These are phyloP conservation scores for Saccharomycopsis sp. DNA, from an alignment of 805 yeast species.

Conservation along the genomic window DNA sequence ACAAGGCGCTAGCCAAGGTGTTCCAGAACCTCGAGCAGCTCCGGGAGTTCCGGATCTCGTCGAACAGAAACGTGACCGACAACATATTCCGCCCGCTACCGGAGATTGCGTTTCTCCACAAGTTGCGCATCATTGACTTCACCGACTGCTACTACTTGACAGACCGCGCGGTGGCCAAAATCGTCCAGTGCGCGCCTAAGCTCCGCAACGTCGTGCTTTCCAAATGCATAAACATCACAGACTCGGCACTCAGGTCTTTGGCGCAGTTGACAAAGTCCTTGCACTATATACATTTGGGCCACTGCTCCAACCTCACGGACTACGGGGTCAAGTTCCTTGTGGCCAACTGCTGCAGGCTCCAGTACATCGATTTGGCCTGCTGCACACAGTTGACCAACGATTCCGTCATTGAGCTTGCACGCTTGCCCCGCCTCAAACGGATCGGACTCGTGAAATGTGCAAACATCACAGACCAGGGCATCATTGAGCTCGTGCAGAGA, in stretches of 20 bases:
- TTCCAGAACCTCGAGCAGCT: constrained; percentile 61
- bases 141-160: constrained; percentile 78
- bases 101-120: constrained; percentile 44
- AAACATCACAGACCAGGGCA: constrained; percentile 80
- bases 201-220: constrained; percentile 83
- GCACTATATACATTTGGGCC: constrained; percentile 90
- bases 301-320: constrained; percentile 86
- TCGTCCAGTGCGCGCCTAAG: constrained; percentile 75
- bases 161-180: constrained; percentile 66
- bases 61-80: constrained; percentile 64
- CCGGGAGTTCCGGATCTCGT: constrained; percentile 78
- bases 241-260: constrained; percentile 64
- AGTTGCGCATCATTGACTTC: constrained; percentile 74
- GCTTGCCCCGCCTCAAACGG: constrained; percentile 73
- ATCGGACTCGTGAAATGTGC: constrained; percentile 91
- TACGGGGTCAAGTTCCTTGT: constrained; percentile 73
- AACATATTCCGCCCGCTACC: constrained; percentile 52
- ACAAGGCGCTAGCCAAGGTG: constrained; percentile 49
- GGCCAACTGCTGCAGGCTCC: constrained; percentile 73
- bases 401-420: constrained; percentile 69
- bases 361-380: constrained; percentile 92
- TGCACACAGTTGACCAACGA: constrained; percentile 83
- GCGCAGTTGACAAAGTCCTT: constrained; percentile 69
- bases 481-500: constrained; percentile 56
- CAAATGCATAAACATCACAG: constrained; percentile 83